Percentiles rank a stretch among this genome's conserved stretches.
These are phyloP conservation scores for Trichoderma reesei DNA, from an alignment of 495 filamentous ascomycete genomes.

Conservation along the genomic window DNA sequence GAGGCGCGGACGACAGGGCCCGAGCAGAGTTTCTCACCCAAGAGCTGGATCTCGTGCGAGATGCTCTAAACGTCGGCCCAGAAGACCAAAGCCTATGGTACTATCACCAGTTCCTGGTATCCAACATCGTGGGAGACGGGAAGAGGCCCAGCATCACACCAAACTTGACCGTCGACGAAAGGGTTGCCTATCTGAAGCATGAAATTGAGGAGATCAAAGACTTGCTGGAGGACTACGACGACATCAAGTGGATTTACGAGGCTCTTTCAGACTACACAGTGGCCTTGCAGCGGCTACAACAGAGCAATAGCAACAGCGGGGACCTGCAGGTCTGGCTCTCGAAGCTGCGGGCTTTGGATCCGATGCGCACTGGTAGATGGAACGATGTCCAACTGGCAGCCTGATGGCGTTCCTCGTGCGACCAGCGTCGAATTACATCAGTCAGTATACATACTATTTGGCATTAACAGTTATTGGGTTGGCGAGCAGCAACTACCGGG, in stretches of 20 bases:
- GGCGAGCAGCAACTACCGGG: no score
- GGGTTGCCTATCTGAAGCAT: slow-evolving; percentile 52
- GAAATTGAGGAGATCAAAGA: slow-evolving; percentile 63
- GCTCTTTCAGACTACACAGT: slow-evolving; percentile 57
- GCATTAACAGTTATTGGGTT: no score
- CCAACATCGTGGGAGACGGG: slow-evolving; percentile 36
- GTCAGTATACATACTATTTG: no score
- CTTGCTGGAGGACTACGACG: slow-evolving; percentile 62
- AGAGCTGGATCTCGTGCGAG: slow-evolving; percentile 66
- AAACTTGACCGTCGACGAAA: slow-evolving; percentile 49
- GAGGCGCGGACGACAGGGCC: slow-evolving; percentile 48
- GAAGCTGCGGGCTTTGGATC: slow-evolving; percentile 56
- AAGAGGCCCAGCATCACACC: slow-evolving; percentile 49
- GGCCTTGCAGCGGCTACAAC: slow-evolving; percentile 36
- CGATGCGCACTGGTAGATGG: slow-evolving; percentile 61
- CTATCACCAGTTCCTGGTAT: slow-evolving; percentile 81
- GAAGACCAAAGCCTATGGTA: slow-evolving; percentile 94
- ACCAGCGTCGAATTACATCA: no score
- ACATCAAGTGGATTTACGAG: slow-evolving; percentile 75
- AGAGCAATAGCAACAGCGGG: slow-evolving; percentile 22
- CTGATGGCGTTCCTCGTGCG: not conserved
- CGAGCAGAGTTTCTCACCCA: slow-evolving; percentile 54
- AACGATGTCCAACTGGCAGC: slow-evolving; percentile 28
- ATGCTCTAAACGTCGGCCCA: slow-evolving; percentile 73
- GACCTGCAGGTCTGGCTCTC: slow-evolving; percentile 51